Base-by-base conservation (phyloP, 2,329 filamentous ascomycete species). In the Zymoseptoria passerinii region DNA sequence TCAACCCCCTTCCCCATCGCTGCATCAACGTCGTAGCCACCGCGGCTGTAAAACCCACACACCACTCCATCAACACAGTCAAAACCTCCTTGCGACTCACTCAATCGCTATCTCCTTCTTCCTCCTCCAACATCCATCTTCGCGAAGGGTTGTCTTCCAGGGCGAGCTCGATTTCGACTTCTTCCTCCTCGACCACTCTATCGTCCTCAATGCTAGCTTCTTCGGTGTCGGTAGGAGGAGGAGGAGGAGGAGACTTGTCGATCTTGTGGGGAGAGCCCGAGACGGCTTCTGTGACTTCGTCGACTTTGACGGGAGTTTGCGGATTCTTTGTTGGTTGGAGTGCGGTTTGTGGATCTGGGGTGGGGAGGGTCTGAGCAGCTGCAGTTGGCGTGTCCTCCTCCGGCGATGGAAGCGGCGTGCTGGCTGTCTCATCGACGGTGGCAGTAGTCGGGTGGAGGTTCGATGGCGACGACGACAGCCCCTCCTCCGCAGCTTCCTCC, bases 131-230 rank as follows among this genome's bases (percentile, higher is more conserved):
- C 35, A 44, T 44, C 35, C 35, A 44, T 1, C n/a, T 44, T 13
- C 35, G 35, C 16, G 35, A 44, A 44, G 35, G 35, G 16, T 44
- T 44, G 35, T 44, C 13, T 44, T 44, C 35, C 13, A 44, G 35
- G 1, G 10, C 19, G 28, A 58, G 13, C 44, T 55, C 56, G n/a
- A 58, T 44, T 28, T 54, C 51, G 40, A 58, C 52, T 49, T 52
- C 27, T 13, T 58, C 56, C 5, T 48, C n/a, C 20, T 49, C 44
- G 13, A 19, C 51, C 48, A 40, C 56, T 8, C 44, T 23, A 19
- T 3, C 35, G 1, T 10, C 55, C 28, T 44, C 16, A 16, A 13
- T 6, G 23, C 28, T 16, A 44, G 28, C 50, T 35, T 52, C 13
- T 10, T 49, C 4, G 7, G 35, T 13, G 35, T n/a, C 4, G n/a